Evolutionary conservation across 345 rosid species (phyloP).

Genomic region (Punica granatum): DNA sequence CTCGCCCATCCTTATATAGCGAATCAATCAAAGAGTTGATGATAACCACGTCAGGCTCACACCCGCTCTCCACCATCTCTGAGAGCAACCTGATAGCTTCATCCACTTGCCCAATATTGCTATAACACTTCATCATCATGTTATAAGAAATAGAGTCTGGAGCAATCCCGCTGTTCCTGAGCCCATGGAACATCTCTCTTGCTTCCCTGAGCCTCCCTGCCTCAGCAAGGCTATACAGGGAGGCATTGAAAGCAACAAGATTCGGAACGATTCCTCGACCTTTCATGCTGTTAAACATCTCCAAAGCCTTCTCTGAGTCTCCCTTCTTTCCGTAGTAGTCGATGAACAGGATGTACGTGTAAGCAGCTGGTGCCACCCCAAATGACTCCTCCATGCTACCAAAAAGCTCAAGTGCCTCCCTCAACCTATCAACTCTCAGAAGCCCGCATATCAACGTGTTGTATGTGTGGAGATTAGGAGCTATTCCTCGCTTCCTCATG

Average conservation of each 20-base stretch:
- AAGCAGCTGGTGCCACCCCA: constrained; percentile 66
- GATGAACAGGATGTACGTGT: constrained; percentile 72
- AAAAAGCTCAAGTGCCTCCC: constrained; percentile 56
- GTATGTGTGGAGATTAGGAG: constrained; percentile 79
- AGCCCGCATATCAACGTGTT: constrained; percentile 74
- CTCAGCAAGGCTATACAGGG: constrained; percentile 72
- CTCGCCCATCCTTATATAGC: constrained; percentile 68
- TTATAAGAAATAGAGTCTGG: constrained; percentile 87
- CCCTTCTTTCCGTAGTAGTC: constrained; percentile 86
- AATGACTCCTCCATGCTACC: constrained; percentile 50
- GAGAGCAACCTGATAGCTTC: constrained; percentile 66
- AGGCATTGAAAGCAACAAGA: constrained; percentile 80
- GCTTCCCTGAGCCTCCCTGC: constrained; percentile 65
- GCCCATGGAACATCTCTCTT: constrained; percentile 52
- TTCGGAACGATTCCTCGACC: constrained; percentile 66
- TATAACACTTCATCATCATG: constrained; percentile 94
- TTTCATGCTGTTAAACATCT: constrained; percentile 79
- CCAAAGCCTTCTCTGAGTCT: constrained; percentile 51
- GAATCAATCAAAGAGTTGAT: constrained; percentile 71
- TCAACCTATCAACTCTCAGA: constrained; percentile 46
- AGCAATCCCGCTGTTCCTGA: constrained; percentile 51
- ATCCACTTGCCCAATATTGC: constrained; percentile 66
- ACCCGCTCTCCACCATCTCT: constrained; percentile 57
- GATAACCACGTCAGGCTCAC: constrained; percentile 73
- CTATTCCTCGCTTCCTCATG: constrained; percentile 53